phyloP scores from a whole-genome alignment of 768 basidiomycete genomes.

The Lactarius deliciosus region DNA sequence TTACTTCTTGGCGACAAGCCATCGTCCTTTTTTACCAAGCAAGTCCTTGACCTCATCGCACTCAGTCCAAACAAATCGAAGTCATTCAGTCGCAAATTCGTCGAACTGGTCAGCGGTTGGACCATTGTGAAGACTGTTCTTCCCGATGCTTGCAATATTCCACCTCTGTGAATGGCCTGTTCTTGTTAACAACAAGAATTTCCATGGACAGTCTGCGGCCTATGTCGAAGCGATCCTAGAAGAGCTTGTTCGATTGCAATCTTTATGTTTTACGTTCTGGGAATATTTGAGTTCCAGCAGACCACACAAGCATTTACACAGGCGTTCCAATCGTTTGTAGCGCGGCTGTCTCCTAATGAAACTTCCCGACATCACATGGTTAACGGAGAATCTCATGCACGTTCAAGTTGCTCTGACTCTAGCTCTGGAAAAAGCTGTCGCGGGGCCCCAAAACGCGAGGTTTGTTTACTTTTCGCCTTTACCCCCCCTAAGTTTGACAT shows the following conservation, averaged over 20 bases:
- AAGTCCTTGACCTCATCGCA: conserved; percentile 59
- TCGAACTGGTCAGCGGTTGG: conserved; percentile 87
- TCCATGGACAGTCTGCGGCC: conserved; percentile 21
- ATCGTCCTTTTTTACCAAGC: conserved; percentile 52
- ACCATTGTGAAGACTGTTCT: conserved; percentile 65
- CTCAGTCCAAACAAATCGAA: conserved; percentile 53
- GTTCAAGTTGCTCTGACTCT: conserved; percentile 36
- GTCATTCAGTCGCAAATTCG: conserved; percentile 68
- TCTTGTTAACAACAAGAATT: background rate
- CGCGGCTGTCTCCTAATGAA: conserved; percentile 40
- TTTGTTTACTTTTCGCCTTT: conserved; percentile 33
- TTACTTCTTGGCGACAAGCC: conserved; percentile 79
- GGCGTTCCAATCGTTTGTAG: conserved; percentile 57
- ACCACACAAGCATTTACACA: conserved; percentile 66
- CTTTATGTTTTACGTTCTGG: conserved; percentile 62
- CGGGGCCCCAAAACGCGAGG: conserved; percentile 78
- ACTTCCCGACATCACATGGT: conserved; percentile 49
- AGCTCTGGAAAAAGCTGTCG: conserved; percentile 50
- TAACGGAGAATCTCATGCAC: conserved; percentile 70
- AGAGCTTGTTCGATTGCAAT: conserved; percentile 67
- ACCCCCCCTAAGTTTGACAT: conserved; percentile 2
- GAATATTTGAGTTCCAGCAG: conserved; percentile 71
- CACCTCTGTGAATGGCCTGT: background rate
- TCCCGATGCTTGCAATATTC: conserved; percentile 45
- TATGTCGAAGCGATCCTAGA: conserved; percentile 60